Base-by-base conservation (phyloP, 805 yeast genomes). In the Cyberlindnera mrakii region DNA sequence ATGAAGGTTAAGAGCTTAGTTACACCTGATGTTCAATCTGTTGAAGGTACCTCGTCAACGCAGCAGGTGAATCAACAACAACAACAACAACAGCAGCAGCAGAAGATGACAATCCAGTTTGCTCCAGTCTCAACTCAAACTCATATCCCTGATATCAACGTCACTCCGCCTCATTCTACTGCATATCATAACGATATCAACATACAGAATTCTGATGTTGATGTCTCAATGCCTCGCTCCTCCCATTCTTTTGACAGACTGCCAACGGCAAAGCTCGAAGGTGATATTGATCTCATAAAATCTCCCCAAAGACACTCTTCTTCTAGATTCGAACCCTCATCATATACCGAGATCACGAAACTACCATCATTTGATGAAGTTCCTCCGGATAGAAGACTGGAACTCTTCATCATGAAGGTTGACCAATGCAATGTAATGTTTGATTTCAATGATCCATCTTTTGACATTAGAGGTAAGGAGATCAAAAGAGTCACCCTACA, bases 391-490 rank as follows among this genome's bases (percentile, higher is more conserved):
- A 91, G 87, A 58, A 82, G 84, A 49, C 77, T 82, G 40, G 83
- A 80, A 23, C 72, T 93, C 48, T 93, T 93, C 57, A 67, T 89
- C 42, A 84, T 84, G 54, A 93, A 93, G 59, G 81, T 91, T 40
- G 95, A 89, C 57, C 99, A 93, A 66, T 91, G 98, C 70, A 88
- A 87, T 62, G 82, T 89, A 20, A 79, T 93, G 69, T 93, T 91
- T 69, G 96, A 93, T 68, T 93, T 93, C 60, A 78, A 78, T 56
- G 98, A 93, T 64, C 96, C 97, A 6, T 83, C 96, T 13, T 81
- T 82, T 44, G 97, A 93, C 64, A 78, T 89, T 41, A 80, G 84
- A 56, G 96, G 97, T 37, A 93, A 93, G 63, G 98, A 93, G 58
- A 76, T 89, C 58, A 93, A 93, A 65, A 72, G 96, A 46, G 71